Percentiles rank a stretch among this genome's conserved stretches.
phyloP scores from a whole-genome alignment of 176 grass and related monocot species.

The Saccharum officinarum region DNA sequence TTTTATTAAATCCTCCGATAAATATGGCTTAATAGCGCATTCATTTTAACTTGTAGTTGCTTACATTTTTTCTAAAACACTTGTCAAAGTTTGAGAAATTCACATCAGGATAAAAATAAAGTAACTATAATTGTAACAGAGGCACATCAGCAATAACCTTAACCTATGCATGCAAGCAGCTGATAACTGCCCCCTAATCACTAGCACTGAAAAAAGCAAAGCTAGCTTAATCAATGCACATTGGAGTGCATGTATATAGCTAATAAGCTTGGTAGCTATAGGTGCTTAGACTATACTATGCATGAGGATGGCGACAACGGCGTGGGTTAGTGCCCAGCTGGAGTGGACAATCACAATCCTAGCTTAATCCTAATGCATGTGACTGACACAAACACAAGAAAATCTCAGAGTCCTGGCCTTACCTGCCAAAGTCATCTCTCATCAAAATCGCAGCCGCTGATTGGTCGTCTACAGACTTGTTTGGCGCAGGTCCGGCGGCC shows the following conservation, averaged over 20 bases:
- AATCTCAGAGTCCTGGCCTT: background rate
- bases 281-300: background rate
- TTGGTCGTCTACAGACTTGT: background rate
- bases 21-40: too few relatives aligned
- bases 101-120: too few relatives aligned
- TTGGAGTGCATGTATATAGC: background rate
- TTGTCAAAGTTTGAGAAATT: too few relatives aligned
- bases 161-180: background rate
- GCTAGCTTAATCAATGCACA: background rate
- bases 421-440: background rate
- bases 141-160: too few relatives aligned
- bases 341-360: conserved; percentile 3
- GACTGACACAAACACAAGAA: conserved; percentile 9
- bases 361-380: conserved; percentile 8
- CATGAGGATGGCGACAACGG: conserved; percentile 1
- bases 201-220: background rate
- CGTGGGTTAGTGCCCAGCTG: background rate
- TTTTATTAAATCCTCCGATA: too few relatives aligned
- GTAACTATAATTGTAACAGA: too few relatives aligned
- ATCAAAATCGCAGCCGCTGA: background rate
- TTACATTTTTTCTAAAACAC: too few relatives aligned
- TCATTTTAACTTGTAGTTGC: too few relatives aligned
- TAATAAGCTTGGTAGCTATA: background rate
- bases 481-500: background rate
- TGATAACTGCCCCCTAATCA: background rate